Evolutionary conservation across 345 rosid genomes (phyloP), one percentile per base, ranked within the genome.

Genomic region (Rhizophora mangle): DNA sequence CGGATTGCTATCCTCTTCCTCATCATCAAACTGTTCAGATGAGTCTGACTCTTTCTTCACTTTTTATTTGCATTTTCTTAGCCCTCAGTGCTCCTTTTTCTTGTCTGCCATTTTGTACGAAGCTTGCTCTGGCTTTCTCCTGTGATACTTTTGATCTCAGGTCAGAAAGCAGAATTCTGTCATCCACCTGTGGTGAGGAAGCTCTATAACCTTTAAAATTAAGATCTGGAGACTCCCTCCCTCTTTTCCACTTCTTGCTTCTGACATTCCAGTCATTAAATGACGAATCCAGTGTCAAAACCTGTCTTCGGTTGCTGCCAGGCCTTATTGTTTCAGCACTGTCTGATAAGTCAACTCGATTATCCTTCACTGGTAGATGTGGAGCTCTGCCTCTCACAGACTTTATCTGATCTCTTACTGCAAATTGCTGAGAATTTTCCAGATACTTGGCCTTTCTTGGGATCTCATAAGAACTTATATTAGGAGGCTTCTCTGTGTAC

Each of bases 41-140:
- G 98, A 88, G 69, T 91, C 96, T 4, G 96, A 87, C 72, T 94
- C 96, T 32, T 75, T 88, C 97, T 73, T 94, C 93, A 62, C 77
- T 80, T 79, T 70, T 79, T 53, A 27, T 54, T 65, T 70, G 67
- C 76, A 76, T 64, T 77, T 80, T 83, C 53, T 74, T 81, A 65
- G 84, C 87, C 81, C 80, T 93, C 43, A 74, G 62, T 26, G 77
- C 70, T 4, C 72, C 74, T 71, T 72, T 43, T 64, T 81, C 81
- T 63, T 67, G 69, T 70, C 85, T 85, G 57, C 82, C 85, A 71
- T 87, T 91, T 78, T 83, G 90, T 24, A 78, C 65, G 47, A 72
- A 71, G 68, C 73, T 81, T 64, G 81, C 83, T 77, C 86, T 86
- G 37, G 73, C 75, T 86, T 84, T 91, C 79, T 78, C 93, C 76